Percentiles rank a stretch among this genome's conserved stretches.
Conservation (phyloP, 2,329 filamentous ascomycete species). For the Rhexocercosporidium sp. region DNA sequence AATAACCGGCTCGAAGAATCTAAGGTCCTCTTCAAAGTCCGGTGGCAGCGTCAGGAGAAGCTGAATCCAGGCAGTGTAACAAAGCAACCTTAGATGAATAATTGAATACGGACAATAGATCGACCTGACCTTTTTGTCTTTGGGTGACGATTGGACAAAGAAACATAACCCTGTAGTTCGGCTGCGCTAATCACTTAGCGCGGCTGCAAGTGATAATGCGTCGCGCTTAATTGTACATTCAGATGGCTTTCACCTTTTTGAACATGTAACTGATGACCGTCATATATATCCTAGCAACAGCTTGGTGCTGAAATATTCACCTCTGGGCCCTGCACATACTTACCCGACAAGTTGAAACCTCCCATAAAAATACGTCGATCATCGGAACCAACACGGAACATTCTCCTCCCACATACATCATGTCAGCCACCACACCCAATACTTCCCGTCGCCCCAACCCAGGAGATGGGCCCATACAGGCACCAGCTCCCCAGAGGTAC, state of each 20-base stretch:
- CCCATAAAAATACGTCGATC: background rate
- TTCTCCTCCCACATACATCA: background rate
- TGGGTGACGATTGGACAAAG: background rate
- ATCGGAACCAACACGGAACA: background rate
- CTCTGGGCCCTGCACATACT: background rate
- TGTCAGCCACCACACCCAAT: background rate
- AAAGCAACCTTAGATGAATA: constrained; percentile 28
- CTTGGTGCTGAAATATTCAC: background rate
- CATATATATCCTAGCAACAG: background rate
- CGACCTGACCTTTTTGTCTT: background rate
- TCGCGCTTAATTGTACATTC: background rate
- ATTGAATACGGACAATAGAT: background rate
- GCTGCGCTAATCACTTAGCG: background rate
- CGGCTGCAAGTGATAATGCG: background rate
- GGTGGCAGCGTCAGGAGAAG: constrained; percentile 24
- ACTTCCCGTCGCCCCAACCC: background rate
- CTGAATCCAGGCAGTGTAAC: constrained; percentile 20
- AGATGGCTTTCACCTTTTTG: background rate
- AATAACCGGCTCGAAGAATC: constrained; percentile 9
- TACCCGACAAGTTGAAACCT: background rate
- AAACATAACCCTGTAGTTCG: background rate
- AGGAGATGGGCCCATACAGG: background rate
- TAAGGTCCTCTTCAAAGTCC: constrained; percentile 27
- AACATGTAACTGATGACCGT: background rate
- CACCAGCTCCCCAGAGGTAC: constrained; percentile 1